These are phyloP conservation scores for Colletotrichum eremochloae DNA, from an alignment of 2,329 filamentous ascomycete species.

Conservation along the genomic window DNA sequence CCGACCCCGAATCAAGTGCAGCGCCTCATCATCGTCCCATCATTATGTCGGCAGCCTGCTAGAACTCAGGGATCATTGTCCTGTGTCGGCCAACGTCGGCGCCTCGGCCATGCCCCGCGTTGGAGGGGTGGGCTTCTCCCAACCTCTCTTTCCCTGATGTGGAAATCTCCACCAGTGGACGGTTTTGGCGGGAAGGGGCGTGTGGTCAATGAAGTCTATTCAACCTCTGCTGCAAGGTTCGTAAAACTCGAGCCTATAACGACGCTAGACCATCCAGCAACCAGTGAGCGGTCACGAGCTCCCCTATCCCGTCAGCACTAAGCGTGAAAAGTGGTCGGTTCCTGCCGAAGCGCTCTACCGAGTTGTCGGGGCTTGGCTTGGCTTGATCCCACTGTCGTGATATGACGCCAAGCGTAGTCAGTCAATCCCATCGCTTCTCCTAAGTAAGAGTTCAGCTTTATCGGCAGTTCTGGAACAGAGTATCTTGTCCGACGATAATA, in stretches of 20 bases:
- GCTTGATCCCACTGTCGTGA: not conserved
- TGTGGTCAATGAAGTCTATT: constrained; percentile 3
- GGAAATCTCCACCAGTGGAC: not conserved
- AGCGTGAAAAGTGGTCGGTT: constrained; percentile 4
- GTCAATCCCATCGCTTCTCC: not conserved
- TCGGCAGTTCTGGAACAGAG: constrained; percentile 20
- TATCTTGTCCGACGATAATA: not conserved
- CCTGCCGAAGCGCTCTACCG: constrained; percentile 29
- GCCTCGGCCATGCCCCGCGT: not conserved
- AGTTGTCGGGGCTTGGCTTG: not conserved
- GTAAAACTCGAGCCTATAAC: not conserved
- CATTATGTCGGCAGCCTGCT: not conserved
- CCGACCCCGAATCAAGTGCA: not conserved
- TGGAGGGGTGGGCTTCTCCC: not conserved
- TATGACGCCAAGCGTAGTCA: not conserved
- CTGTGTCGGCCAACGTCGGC: not conserved
- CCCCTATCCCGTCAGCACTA: constrained; percentile 23
- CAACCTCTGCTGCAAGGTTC: constrained; percentile 9
- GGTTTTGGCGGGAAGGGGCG: not conserved
- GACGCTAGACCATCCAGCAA: constrained; percentile 3
- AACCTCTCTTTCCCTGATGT: not conserved
- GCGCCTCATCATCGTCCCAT: constrained; percentile 2
- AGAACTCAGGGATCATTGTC: not conserved
- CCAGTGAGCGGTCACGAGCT: not conserved
- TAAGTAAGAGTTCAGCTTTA: not conserved